Evolutionary conservation across 2,329 filamentous ascomycete species (phyloP).

Genomic region (Botryotinia narcissicola): DNA sequence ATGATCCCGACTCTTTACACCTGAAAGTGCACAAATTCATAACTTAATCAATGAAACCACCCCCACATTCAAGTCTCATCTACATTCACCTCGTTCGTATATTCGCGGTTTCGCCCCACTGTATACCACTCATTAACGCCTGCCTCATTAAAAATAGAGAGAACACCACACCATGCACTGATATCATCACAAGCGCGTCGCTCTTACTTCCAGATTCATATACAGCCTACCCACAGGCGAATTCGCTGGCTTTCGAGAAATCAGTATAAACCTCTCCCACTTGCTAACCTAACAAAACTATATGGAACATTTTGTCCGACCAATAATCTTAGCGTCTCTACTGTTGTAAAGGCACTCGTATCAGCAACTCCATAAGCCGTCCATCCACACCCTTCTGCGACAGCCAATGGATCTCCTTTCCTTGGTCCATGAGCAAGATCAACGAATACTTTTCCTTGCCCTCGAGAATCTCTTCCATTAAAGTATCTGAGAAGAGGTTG

Average conservation of each 20-base stretch:
- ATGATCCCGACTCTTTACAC: background rate
- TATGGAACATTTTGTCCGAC: slow-evolving; percentile 86
- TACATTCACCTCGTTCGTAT: background rate
- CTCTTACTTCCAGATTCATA: background rate
- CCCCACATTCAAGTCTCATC: background rate
- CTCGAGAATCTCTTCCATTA: slow-evolving; percentile 25
- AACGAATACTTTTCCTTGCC: slow-evolving; percentile 67
- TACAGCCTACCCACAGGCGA: background rate
- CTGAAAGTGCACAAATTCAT: background rate
- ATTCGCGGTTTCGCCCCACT: background rate
- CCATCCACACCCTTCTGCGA: slow-evolving; percentile 74
- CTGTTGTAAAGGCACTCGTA: slow-evolving; percentile 79
- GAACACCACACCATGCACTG: background rate
- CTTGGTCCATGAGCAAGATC: slow-evolving; percentile 66
- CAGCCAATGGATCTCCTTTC: slow-evolving; percentile 64
- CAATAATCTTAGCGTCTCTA: slow-evolving; percentile 73
- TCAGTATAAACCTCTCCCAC: slow-evolving; percentile 51
- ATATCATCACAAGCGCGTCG: background rate
- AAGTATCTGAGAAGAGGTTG: slow-evolving; percentile 75
- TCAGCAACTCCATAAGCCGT: slow-evolving; percentile 76
- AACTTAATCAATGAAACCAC: background rate
- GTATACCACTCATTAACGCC: background rate
- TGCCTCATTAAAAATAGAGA: background rate
- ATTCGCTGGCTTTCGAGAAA: background rate
- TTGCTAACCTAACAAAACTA: slow-evolving; percentile 78